These are phyloP conservation scores for Fragaria vesca DNA, from an alignment of 306 rosid genomes.

Conservation along the genomic window DNA sequence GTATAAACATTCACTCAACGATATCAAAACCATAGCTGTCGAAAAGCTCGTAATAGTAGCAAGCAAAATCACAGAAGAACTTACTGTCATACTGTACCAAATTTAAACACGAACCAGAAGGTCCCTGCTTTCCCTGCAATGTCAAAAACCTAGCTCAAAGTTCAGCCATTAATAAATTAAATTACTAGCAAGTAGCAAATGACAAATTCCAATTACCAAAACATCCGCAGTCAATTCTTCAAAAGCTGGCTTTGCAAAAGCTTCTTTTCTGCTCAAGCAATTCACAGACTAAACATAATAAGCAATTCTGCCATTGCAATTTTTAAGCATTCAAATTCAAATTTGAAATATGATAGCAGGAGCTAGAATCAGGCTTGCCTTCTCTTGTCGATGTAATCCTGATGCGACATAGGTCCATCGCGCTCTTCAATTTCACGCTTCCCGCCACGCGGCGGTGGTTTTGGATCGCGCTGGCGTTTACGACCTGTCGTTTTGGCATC, in stretches of 20 bases:
- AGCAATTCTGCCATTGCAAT: neutral
- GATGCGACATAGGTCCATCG: slow-evolving; percentile 68
- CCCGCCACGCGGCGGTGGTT: slow-evolving; percentile 17
- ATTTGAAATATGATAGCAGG: neutral
- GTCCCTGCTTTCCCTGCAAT: slow-evolving; percentile 59
- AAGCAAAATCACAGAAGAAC: neutral
- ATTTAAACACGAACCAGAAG: slow-evolving; percentile 41
- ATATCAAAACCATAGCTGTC: neutral
- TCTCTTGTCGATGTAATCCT: slow-evolving; percentile 61
- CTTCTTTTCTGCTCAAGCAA: slow-evolving; percentile 56
- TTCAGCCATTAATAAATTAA: neutral
- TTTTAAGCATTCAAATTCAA: neutral
- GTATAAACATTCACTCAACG: neutral
- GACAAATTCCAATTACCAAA: slow-evolving; percentile 44
- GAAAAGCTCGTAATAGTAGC: neutral
- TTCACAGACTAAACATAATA: neutral
- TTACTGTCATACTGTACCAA: slow-evolving; percentile 78
- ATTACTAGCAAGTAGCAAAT: slow-evolving; percentile 8
- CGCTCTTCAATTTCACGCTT: slow-evolving; percentile 20
- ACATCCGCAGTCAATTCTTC: slow-evolving; percentile 56
- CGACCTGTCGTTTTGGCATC: slow-evolving; percentile 10
- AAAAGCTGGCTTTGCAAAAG: slow-evolving; percentile 30
- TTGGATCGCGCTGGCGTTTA: slow-evolving; percentile 48
- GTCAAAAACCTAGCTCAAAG: slow-evolving; percentile 21
- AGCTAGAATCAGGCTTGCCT: slow-evolving; percentile 35